Percentiles rank a stretch among this genome's conserved stretches.
phyloP scores from a whole-genome alignment of 192 early-diverging fungal genomes.

The Coemansia sp. region DNA sequence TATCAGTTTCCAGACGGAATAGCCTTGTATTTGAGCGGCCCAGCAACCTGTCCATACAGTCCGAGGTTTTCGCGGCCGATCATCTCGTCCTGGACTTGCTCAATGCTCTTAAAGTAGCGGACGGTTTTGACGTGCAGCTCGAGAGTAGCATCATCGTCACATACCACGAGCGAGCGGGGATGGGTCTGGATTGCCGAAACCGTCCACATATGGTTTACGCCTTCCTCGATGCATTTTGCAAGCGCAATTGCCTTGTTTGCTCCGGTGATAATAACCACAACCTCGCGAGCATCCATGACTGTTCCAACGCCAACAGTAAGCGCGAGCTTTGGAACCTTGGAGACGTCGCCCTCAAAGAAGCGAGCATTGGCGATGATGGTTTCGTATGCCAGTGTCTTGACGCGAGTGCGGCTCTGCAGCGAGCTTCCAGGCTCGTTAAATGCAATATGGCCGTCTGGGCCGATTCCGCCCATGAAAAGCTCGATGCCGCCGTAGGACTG shows the following conservation, averaged over 20 bases:
- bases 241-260: constrained; percentile 83
- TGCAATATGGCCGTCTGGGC: constrained; percentile 90
- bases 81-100: constrained; percentile 77
- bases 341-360: constrained; percentile 83
- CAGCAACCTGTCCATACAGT: constrained; percentile 64
- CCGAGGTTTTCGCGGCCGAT: constrained; percentile 75
- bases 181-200: constrained; percentile 85
- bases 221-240: constrained; percentile 81
- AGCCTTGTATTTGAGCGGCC: constrained; percentile 49
- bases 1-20: constrained; percentile 50
- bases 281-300: constrained; percentile 86
- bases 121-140: constrained; percentile 91
- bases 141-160: constrained; percentile 86
- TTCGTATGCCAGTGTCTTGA: constrained; percentile 87
- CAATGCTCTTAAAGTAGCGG: constrained; percentile 86
- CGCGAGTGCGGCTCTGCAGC: constrained; percentile 76
- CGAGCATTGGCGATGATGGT: constrained; percentile 86
- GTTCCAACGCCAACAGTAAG: constrained; percentile 89
- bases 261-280: constrained; percentile 83
- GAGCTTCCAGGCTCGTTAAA: constrained; percentile 92
- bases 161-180: constrained; percentile 78
- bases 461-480: constrained; percentile 87
- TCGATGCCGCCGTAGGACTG: constrained; percentile 80
- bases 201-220: constrained; percentile 91
- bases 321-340: constrained; percentile 83